Percentiles rank a stretch among this genome's conserved stretches.
These are phyloP conservation scores for Epithemia pelagica DNA, from an alignment of 108 stramenopile species.

Conservation along the genomic window DNA sequence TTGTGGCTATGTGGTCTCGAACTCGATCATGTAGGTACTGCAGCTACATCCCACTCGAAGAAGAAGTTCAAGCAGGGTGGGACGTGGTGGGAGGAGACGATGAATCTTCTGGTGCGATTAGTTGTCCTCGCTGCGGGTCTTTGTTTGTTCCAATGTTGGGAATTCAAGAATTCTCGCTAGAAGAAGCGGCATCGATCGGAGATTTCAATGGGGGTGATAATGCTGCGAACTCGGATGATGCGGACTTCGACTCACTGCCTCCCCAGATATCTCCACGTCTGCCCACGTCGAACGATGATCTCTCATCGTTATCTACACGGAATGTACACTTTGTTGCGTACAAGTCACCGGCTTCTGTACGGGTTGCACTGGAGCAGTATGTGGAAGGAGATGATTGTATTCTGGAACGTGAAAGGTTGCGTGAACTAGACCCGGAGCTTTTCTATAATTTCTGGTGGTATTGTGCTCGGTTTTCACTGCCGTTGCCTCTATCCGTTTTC, in stretches of 20 bases:
- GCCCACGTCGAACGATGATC: too few relatives aligned
- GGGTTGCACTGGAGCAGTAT: conserved; percentile 48
- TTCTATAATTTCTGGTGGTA: conserved; percentile 88
- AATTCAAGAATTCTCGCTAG: conserved; percentile 39
- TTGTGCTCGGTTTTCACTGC: conserved; percentile 72
- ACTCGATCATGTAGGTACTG: conserved; percentile 57
- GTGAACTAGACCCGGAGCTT: conserved; percentile 51
- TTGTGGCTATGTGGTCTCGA: conserved; percentile 76
- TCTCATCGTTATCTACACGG: too few relatives aligned
- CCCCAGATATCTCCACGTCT: conserved; percentile 42
- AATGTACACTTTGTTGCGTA: conserved; percentile 45
- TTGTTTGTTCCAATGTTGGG: conserved; percentile 52
- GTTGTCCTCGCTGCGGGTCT: conserved; percentile 62
- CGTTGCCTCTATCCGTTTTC: conserved; percentile 57
- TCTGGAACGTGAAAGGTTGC: conserved; percentile 53
- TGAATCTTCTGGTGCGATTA: conserved; percentile 34
- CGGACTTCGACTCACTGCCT: conserved; percentile 35
- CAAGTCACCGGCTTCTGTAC: conserved; percentile 54
- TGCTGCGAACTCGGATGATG: conserved; percentile 7
- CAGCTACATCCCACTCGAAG: conserved; percentile 72
- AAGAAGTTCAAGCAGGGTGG: conserved; percentile 84
- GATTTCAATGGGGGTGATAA: too few relatives aligned
- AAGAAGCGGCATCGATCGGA: conserved; percentile 22
- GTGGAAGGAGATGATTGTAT: conserved; percentile 70
- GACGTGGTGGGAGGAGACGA: conserved; percentile 42